phyloP scores from a whole-genome alignment of 129 eudicot species.

The Artemisia tridentata region DNA sequence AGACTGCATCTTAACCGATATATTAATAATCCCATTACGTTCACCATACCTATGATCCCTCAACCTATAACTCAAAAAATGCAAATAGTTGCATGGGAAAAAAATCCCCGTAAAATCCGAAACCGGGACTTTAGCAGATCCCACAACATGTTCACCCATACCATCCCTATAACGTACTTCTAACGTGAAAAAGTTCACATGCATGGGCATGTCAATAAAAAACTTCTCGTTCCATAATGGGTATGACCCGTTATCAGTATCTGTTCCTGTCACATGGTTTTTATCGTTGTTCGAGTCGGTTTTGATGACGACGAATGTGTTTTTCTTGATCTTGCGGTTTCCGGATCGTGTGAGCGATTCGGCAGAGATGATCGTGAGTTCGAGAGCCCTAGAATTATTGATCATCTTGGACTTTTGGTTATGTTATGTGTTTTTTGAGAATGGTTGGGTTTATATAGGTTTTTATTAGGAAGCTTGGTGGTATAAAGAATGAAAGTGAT shows the following conservation, averaged over 20 bases:
- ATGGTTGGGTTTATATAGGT: not conserved
- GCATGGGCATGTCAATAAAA: constrained; percentile 32
- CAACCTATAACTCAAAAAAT: constrained; percentile 67
- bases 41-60: constrained; percentile 42
- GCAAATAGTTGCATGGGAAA: constrained; percentile 46
- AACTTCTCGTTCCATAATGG: constrained; percentile 64
- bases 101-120: constrained; percentile 48
- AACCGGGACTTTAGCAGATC: constrained; percentile 50
- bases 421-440: not conserved
- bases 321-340: constrained; percentile 37
- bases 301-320: constrained; percentile 38
- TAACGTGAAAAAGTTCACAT: constrained; percentile 39
- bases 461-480: constrained; percentile 10
- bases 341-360: constrained; percentile 41
- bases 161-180: constrained; percentile 42
- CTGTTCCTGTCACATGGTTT: constrained; percentile 22
- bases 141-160: constrained; percentile 37
- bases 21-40: constrained; percentile 67
- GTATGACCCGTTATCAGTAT: constrained; percentile 44
- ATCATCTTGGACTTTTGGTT: not conserved
- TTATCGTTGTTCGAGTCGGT: constrained; percentile 14
- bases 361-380: constrained; percentile 54
- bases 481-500: constrained; percentile 11
- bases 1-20: constrained; percentile 47
- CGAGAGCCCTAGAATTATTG: constrained; percentile 23